A percentile compares a stretch with the other conserved stretches of the same genome.
These are phyloP conservation scores for Chytriomyces sp. DNA, from an alignment of 192 early-diverging fungal genomes.

Conservation along the genomic window DNA sequence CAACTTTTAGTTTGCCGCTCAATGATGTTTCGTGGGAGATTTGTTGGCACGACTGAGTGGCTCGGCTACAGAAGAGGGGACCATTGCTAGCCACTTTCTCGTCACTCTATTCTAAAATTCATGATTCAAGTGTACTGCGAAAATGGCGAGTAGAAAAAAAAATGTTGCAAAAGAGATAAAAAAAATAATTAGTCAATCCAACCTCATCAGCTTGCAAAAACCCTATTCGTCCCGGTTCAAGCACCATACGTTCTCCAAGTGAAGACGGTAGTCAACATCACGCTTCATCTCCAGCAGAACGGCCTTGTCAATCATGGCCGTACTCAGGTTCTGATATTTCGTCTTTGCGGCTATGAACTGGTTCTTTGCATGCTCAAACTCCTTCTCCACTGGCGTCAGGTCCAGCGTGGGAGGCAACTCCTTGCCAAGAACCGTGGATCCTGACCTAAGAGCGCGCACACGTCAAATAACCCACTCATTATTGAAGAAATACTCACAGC, in stretches of 20 bases:
- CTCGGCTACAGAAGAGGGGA: neutral
- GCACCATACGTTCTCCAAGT: conserved; percentile 40
- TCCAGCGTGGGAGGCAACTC: conserved; percentile 27
- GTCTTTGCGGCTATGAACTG: conserved; percentile 49
- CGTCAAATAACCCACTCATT: too few relatives aligned
- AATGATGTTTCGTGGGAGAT: neutral
- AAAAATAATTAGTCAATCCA: neutral
- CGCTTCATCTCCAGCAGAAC: conserved; percentile 57
- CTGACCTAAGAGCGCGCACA: conserved; percentile 7
- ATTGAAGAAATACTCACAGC: conserved; percentile 1
- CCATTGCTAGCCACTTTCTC: neutral
- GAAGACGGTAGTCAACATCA: conserved; percentile 49
- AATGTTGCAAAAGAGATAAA: too few relatives aligned
- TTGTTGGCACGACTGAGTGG: neutral
- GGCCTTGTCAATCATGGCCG: conserved; percentile 58
- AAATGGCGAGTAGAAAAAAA: too few relatives aligned
- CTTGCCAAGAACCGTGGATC: conserved; percentile 29
- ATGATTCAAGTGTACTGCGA: too few relatives aligned
- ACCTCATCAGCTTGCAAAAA: neutral
- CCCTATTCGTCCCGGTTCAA: conserved; percentile 3
- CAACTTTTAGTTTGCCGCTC: conserved; percentile 29
- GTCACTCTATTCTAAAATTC: neutral
- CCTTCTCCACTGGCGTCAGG: conserved; percentile 44
- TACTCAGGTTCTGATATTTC: conserved; percentile 48
- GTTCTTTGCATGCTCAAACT: conserved; percentile 43